Conservation (phyloP, 495 filamentous ascomycete species). For the Aspergillus asperescens region DNA sequence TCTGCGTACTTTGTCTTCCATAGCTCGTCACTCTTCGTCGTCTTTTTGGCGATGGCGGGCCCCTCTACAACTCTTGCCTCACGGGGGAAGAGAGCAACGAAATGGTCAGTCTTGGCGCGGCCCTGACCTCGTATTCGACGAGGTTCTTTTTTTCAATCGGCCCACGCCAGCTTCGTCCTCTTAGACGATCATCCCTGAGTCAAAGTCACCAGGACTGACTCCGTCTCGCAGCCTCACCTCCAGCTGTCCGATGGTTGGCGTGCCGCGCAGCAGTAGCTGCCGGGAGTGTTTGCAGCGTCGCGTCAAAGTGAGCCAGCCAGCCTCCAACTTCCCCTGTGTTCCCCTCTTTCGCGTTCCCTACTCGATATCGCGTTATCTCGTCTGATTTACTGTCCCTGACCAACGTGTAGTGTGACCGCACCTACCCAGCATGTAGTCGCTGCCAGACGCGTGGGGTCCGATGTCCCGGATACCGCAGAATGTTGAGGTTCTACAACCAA, state of each 20-base stretch:
- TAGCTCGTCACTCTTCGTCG: too few relatives aligned
- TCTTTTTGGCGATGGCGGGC: too few relatives aligned
- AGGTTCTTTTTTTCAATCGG: not conserved
- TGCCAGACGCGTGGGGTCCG: conserved; percentile 23
- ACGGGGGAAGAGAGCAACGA: too few relatives aligned
- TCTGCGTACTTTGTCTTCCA: too few relatives aligned
- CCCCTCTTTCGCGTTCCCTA: not conserved
- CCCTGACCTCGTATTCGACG: conserved; percentile 3
- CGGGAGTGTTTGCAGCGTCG: conserved; percentile 32
- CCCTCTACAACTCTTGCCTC: too few relatives aligned
- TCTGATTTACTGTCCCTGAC: not conserved
- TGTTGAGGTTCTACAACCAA: conserved; percentile 20
- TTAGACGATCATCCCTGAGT: too few relatives aligned
- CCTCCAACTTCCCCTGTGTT: not conserved
- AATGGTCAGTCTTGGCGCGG: too few relatives aligned
- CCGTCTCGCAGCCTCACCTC: too few relatives aligned
- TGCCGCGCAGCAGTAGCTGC: conserved; percentile 36
- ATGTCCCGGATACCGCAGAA: conserved; percentile 31
- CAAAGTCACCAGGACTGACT: too few relatives aligned
- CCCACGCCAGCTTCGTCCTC: not conserved
- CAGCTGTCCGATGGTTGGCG: conserved; percentile 38
- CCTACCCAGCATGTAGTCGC: conserved; percentile 24
- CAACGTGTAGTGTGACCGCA: conserved; percentile 31
- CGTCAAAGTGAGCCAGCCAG: conserved; percentile 23
- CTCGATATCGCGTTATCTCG: not conserved